phyloP scores from a whole-genome alignment of 2,329 filamentous ascomycete species.

The Aspergillus fumigatus region DNA sequence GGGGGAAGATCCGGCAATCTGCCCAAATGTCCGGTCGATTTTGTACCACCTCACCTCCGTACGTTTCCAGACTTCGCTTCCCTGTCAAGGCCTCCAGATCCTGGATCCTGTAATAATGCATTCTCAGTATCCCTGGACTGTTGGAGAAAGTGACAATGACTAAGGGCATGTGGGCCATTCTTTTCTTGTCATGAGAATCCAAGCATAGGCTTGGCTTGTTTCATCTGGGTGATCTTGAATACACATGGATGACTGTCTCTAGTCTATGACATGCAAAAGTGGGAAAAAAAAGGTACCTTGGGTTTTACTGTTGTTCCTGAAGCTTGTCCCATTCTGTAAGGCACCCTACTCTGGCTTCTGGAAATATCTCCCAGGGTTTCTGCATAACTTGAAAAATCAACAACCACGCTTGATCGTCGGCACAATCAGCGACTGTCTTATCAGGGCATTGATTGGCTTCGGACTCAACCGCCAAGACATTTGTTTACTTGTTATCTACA shows the following conservation, averaged over 20 bases:
- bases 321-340: neutral
- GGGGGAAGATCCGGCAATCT: neutral
- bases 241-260: neutral
- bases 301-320: neutral
- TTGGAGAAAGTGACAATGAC: too few relatives aligned
- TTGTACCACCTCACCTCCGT: neutral
- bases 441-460: too few relatives aligned
- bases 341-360: neutral
- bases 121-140: too few relatives aligned
- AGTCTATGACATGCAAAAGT: neutral
- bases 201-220: constrained; percentile 6
- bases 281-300: neutral
- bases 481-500: neutral
- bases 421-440: too few relatives aligned
- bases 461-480: too few relatives aligned
- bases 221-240: constrained; percentile 4
- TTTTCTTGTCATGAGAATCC: neutral
- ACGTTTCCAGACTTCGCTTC: neutral
- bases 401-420: too few relatives aligned
- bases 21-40: neutral
- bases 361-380: neutral
- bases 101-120: too few relatives aligned
- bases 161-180: neutral
- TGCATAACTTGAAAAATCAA: too few relatives aligned
- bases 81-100: neutral